These are phyloP conservation scores for Saitozyma podzolica DNA, from an alignment of 768 basidiomycete genomes.

Conservation along the genomic window DNA sequence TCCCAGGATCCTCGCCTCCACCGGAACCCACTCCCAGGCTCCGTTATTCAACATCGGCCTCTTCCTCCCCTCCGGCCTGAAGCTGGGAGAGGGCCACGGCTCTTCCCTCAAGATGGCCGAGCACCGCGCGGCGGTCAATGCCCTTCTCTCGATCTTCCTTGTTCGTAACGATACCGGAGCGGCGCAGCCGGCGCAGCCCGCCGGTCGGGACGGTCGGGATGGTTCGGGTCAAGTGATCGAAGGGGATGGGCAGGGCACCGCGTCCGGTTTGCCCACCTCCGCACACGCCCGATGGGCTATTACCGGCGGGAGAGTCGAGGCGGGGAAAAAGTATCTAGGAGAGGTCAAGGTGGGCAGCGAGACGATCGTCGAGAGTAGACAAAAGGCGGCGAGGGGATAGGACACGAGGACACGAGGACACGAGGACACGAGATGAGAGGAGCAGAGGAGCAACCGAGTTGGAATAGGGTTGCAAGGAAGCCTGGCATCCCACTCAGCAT, in stretches of 20 bases:
- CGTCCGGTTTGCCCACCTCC: background rate
- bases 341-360: conserved; percentile 3
- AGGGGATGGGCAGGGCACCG: too few relatives aligned
- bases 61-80: conserved; percentile 69
- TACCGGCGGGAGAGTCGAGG: conserved; percentile 2
- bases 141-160: conserved; percentile 41
- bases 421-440: too few relatives aligned
- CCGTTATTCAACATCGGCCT: conserved; percentile 97
- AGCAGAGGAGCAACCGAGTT: too few relatives aligned
- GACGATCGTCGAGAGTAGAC: conserved; percentile 3
- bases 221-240: too few relatives aligned
- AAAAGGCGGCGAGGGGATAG: too few relatives aligned
- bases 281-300: conserved; percentile 7
- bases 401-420: too few relatives aligned
- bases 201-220: too few relatives aligned
- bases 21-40: conserved; percentile 83
- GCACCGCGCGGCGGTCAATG: conserved; percentile 65
- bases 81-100: conserved; percentile 94
- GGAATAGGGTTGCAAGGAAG: too few relatives aligned
- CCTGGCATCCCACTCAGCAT: too few relatives aligned
- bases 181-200: too few relatives aligned
- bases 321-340: conserved; percentile 2
- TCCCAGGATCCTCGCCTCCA: conserved; percentile 80
- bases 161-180: conserved; percentile 31
- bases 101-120: conserved; percentile 92